A percentile compares a stretch with the other conserved stretches of the same genome.
Evolutionary conservation across 371 early-diverging fungal species (phyloP).

Genomic region (Mortierella sp.): DNA sequence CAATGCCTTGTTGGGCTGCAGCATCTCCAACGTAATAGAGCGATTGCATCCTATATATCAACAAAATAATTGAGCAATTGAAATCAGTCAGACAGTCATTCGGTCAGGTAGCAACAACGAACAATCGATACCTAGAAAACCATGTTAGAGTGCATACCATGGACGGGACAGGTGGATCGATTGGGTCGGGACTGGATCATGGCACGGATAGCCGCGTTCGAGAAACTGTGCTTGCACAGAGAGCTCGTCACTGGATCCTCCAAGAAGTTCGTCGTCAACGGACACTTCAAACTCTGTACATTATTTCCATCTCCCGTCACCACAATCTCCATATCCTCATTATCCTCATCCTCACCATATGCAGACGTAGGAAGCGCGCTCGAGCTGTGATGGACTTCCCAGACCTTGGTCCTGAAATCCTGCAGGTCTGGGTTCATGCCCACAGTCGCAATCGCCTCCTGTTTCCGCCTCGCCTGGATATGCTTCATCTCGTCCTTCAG

Average conservation of each 20-base stretch:
- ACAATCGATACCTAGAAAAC: background rate
- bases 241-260: constrained; percentile 54
- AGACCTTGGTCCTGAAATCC: constrained; percentile 40
- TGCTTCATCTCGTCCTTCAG: constrained; percentile 28
- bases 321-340: constrained; percentile 52
- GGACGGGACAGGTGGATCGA: constrained; percentile 39
- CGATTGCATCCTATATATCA: constrained; percentile 42
- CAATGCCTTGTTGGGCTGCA: constrained; percentile 47
- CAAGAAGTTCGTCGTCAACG: constrained; percentile 46
- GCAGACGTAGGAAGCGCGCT: constrained; percentile 25
- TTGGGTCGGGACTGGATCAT: constrained; percentile 29
- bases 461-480: constrained; percentile 33
- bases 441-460: constrained; percentile 19
- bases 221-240: constrained; percentile 52
- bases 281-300: constrained; percentile 37
- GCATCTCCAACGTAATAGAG: constrained; percentile 22
- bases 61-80: background rate
- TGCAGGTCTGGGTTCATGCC: constrained; percentile 27
- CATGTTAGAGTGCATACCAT: constrained; percentile 33
- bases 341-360: constrained; percentile 43
- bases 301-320: constrained; percentile 22
- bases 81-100: background rate
- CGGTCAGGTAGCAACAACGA: background rate
- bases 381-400: constrained; percentile 47
- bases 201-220: constrained; percentile 31